Evolutionary conservation across 2,329 filamentous ascomycete genomes (phyloP).

Genomic region (Xylariales sp.): DNA sequence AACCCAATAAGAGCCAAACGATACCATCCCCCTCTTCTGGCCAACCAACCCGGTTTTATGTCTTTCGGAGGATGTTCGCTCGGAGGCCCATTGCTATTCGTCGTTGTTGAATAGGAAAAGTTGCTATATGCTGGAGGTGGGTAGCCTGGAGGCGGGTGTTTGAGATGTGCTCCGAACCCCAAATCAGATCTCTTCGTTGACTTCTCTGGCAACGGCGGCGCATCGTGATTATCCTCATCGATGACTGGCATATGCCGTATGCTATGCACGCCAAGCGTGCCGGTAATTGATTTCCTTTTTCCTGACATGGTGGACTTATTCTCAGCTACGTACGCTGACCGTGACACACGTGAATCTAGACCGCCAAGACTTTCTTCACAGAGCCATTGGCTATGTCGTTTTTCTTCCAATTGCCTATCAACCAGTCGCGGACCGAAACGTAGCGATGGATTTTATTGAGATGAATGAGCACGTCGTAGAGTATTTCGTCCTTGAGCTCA

Average conservation of each 20-base stretch:
- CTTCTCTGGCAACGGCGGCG: constrained; percentile 1
- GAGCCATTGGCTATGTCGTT: too few relatives aligned
- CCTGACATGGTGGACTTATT: not conserved
- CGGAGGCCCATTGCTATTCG: too few relatives aligned
- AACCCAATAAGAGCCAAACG: constrained; percentile 25
- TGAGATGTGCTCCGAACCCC: not conserved
- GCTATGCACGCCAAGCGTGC: not conserved
- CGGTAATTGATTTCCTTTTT: not conserved
- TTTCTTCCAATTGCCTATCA: too few relatives aligned
- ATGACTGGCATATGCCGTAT: constrained; percentile 3
- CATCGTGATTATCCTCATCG: not conserved
- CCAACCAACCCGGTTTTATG: constrained; percentile 13
- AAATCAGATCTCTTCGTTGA: not conserved
- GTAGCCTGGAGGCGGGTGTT: not conserved
- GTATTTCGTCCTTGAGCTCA: too few relatives aligned
- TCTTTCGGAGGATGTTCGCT: too few relatives aligned
- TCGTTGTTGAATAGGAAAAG: too few relatives aligned
- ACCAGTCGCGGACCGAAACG: too few relatives aligned
- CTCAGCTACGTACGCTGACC: too few relatives aligned
- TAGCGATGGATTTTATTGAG: too few relatives aligned
- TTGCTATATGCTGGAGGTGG: constrained; percentile 1
- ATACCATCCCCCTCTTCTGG: constrained; percentile 28
- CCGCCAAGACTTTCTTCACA: too few relatives aligned
- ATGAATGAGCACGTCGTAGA: too few relatives aligned
- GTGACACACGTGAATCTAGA: too few relatives aligned